Evolutionary conservation across 495 filamentous ascomycete species (phyloP).

Genomic region (Aspergillus asperescens): DNA sequence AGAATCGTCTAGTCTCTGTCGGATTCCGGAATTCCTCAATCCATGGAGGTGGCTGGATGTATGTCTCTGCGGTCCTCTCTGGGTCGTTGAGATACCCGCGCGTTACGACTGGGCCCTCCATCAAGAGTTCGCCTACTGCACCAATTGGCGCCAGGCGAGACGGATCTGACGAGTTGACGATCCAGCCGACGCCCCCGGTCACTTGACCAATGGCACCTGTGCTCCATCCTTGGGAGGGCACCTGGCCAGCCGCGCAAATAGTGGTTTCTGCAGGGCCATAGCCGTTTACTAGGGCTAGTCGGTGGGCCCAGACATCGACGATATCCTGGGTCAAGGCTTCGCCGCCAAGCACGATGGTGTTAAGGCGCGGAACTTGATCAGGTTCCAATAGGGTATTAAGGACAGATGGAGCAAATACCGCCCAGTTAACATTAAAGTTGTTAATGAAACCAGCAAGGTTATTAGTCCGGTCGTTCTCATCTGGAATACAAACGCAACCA

Average conservation of each 20-base stretch:
- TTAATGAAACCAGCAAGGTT: constrained; percentile 20
- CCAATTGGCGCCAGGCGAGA: constrained; percentile 47
- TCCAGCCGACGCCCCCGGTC: constrained; percentile 32
- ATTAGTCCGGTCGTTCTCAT: constrained; percentile 25
- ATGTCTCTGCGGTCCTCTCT: not conserved
- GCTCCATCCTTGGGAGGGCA: not conserved
- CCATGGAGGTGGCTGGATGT: not conserved
- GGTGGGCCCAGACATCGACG: constrained; percentile 20
- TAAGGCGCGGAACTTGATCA: constrained; percentile 26
- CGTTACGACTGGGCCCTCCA: constrained; percentile 49
- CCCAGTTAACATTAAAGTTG: constrained; percentile 20
- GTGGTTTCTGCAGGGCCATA: constrained; percentile 35
- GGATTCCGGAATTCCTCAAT: not conserved
- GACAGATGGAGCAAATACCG: constrained; percentile 28
- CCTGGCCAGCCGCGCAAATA: not conserved
- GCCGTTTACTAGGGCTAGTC: constrained; percentile 15
- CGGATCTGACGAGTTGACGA: constrained; percentile 57
- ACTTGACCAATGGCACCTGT: not conserved
- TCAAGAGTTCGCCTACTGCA: constrained; percentile 47
- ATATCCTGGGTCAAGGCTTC: constrained; percentile 15
- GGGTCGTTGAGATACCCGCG: constrained; percentile 47
- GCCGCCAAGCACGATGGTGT: constrained; percentile 20
- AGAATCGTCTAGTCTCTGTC: not conserved
- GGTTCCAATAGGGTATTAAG: constrained; percentile 28
- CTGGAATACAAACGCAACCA: constrained; percentile 32